These are phyloP conservation scores for Antrodiella citrinella DNA, from an alignment of 768 basidiomycete species.

Conservation along the genomic window DNA sequence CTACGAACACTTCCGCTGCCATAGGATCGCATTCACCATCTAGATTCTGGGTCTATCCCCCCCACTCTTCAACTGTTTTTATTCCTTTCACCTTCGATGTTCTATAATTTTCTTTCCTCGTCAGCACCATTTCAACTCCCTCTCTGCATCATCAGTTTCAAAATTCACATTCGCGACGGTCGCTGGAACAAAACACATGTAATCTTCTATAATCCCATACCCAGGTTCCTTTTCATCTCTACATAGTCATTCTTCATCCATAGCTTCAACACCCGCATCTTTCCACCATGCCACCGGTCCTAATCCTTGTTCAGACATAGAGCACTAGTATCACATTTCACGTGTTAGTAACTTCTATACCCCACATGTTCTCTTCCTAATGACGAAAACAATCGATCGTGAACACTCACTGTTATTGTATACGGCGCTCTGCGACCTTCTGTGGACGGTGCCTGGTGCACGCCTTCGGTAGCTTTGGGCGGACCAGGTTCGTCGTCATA, in stretches of 20 bases:
- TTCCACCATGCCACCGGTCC: constrained; percentile 76
- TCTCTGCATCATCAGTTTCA: too few relatives aligned
- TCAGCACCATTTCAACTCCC: too few relatives aligned
- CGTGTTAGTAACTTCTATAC: background rate
- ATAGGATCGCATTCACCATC: too few relatives aligned
- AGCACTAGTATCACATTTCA: constrained; percentile 41
- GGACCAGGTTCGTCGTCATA: constrained; percentile 84
- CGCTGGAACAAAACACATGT: background rate
- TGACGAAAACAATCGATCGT: background rate
- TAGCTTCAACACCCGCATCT: constrained; percentile 33
- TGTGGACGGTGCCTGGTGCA: constrained; percentile 36
- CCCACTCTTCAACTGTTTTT: background rate
- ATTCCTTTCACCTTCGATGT: background rate
- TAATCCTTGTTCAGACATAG: constrained; percentile 76
- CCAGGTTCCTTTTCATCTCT: background rate
- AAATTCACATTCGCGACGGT: too few relatives aligned
- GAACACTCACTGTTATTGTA: constrained; percentile 50
- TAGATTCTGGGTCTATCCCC: too few relatives aligned
- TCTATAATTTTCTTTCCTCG: background rate
- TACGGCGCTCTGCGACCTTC: constrained; percentile 55
- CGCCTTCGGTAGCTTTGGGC: constrained; percentile 65
- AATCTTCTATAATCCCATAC: background rate
- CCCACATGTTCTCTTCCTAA: too few relatives aligned
- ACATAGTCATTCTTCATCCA: constrained; percentile 31
- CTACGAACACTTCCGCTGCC: too few relatives aligned